Evolutionary conservation across 2,329 filamentous ascomycete genomes (phyloP).

Genomic region (Plenodomus biglobosus): DNA sequence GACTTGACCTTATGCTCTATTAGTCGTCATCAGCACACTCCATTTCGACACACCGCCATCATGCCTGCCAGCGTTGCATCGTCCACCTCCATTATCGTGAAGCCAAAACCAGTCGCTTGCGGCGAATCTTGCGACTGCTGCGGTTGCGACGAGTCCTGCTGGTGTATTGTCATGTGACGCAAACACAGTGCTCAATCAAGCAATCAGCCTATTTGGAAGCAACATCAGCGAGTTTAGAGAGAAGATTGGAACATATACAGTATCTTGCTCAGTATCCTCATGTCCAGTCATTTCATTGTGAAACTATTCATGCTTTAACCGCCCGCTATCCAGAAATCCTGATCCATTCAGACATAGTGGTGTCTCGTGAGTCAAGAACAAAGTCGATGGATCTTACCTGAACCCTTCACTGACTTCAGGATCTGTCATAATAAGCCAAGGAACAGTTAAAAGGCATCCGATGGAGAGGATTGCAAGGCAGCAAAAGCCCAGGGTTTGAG

Average conservation of each 20-base stretch:
- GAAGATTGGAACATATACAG: too few species aligned
- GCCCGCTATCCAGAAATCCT: too few species aligned
- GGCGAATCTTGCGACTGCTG: slow-evolving; percentile 45
- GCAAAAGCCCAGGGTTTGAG: slow-evolving; percentile 40
- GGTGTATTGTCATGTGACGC: not conserved
- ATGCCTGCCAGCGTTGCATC: slow-evolving; percentile 41
- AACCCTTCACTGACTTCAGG: slow-evolving; percentile 68
- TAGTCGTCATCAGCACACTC: not conserved
- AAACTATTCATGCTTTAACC: too few species aligned
- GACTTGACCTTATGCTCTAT: not conserved
- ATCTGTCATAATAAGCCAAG: slow-evolving; percentile 52
- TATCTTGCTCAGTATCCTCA: too few species aligned
- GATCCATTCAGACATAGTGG: too few species aligned
- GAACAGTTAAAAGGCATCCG: slow-evolving; percentile 40
- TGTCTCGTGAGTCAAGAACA: slow-evolving; percentile 74
- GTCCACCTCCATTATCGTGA: slow-evolving; percentile 42
- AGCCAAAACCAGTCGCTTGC: slow-evolving; percentile 41
- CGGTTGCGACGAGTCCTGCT: slow-evolving; percentile 43
- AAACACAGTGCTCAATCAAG: not conserved
- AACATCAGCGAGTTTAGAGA: slow-evolving; percentile 21
- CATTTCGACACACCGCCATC: slow-evolving; percentile 8
- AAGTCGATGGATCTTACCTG: slow-evolving; percentile 71
- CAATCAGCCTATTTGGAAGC: not conserved
- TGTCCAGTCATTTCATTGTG: too few species aligned
- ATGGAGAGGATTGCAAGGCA: slow-evolving; percentile 44